phyloP scores from a whole-genome alignment of 352 stramenopile genomes.

The Saprolegnia diclina region DNA sequence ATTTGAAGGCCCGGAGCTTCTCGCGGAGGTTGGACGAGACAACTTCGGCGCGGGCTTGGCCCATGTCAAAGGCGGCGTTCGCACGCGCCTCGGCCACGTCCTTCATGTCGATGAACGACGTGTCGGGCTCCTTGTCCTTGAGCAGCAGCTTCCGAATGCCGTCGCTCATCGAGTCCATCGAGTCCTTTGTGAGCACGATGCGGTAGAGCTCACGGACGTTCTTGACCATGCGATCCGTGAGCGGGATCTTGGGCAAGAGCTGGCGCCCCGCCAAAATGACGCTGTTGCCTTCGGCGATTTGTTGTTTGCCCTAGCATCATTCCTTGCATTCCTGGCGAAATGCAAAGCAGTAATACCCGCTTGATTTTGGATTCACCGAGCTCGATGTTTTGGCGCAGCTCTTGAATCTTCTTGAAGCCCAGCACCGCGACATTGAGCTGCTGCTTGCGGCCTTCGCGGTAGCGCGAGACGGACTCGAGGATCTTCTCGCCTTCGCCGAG shows the following conservation, averaged over 20 bases:
- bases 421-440: conserved; percentile 50
- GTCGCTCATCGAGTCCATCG: conserved; percentile 54
- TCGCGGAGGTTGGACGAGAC: conserved; percentile 25
- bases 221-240: conserved; percentile 51
- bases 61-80: conserved; percentile 27
- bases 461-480: conserved; percentile 31
- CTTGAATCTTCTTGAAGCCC: conserved; percentile 50
- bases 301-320: conserved; percentile 28
- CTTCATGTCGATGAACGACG: conserved; percentile 25
- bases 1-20: neutral
- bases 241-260: conserved; percentile 50
- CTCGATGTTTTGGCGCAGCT: conserved; percentile 46
- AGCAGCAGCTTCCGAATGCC: conserved; percentile 25
- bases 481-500: conserved; percentile 40
- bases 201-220: conserved; percentile 52
- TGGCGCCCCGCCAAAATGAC: conserved; percentile 39
- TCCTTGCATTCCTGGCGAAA: neutral
- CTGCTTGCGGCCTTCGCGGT: conserved; percentile 24
- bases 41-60: conserved; percentile 26
- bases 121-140: conserved; percentile 12
- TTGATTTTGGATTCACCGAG: conserved; percentile 41
- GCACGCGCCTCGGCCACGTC: conserved; percentile 22
- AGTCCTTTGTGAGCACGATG: conserved; percentile 61
- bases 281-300: conserved; percentile 39
- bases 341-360: neutral